Conservation (phyloP, 495 filamentous ascomycete species). For the Penicillium bovifimosum region DNA sequence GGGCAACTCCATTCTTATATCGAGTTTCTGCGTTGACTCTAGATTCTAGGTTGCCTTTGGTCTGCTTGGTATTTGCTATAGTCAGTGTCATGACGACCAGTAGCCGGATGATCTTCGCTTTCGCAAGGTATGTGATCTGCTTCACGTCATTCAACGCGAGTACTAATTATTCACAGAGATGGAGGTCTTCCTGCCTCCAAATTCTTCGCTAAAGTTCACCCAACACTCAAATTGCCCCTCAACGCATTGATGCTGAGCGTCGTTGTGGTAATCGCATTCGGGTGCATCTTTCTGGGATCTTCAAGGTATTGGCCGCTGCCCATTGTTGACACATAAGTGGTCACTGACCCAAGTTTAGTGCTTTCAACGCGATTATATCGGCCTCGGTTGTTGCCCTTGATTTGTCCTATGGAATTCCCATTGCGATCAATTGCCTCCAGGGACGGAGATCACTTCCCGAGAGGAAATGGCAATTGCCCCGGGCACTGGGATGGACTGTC, state of each 20-base stretch:
- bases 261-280: slow-evolving; percentile 59
- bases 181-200: slow-evolving; percentile 60
- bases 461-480: slow-evolving; percentile 54
- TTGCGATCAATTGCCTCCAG: slow-evolving; percentile 56
- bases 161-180: slow-evolving; percentile 40
- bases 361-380: slow-evolving; percentile 60
- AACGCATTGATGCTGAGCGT: slow-evolving; percentile 62
- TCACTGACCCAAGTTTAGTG: slow-evolving; percentile 19
- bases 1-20: background rate
- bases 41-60: slow-evolving; percentile 49
- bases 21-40: background rate
- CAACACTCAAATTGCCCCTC: slow-evolving; percentile 55
- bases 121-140: slow-evolving; percentile 39
- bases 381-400: slow-evolving; percentile 65
- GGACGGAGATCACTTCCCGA: slow-evolving; percentile 56
- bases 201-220: slow-evolving; percentile 58
- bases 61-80: slow-evolving; percentile 63
- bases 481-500: slow-evolving; percentile 51
- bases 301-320: slow-evolving; percentile 30
- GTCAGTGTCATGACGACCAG: slow-evolving; percentile 67
- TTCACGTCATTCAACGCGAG: background rate
- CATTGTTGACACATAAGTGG: background rate
- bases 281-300: slow-evolving; percentile 68
- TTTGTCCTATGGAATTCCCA: slow-evolving; percentile 65
- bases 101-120: slow-evolving; percentile 69